These are phyloP conservation scores for Trapa bicornis DNA, from an alignment of 345 rosid species.

Conservation along the genomic window DNA sequence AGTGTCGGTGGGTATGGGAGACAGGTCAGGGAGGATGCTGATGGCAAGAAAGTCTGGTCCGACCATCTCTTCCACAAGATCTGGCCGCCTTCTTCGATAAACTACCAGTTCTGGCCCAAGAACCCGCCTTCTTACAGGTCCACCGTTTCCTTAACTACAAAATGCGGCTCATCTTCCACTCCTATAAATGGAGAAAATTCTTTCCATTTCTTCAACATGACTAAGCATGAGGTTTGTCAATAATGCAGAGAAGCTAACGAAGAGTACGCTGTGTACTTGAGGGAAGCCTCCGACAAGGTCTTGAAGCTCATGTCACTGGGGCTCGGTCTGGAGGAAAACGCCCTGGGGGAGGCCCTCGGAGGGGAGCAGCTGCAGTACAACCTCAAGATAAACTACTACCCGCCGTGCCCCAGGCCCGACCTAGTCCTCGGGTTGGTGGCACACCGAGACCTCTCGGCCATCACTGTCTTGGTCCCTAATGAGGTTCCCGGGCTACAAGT, in stretches of 20 bases:
- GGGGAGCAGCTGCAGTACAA: constrained; percentile 50
- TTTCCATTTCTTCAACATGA: no score
- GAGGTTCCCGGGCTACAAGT: constrained; percentile 86
- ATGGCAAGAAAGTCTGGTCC: constrained; percentile 61
- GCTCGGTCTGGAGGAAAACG: constrained; percentile 38
- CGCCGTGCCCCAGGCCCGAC: constrained; percentile 88
- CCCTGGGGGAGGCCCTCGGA: constrained; percentile 40
- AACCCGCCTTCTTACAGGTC: constrained; percentile 45
- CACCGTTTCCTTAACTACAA: no score
- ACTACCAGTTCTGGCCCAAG: constrained; percentile 63
- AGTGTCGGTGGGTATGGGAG: constrained; percentile 62
- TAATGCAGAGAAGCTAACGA: constrained; percentile 54
- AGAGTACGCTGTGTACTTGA: constrained; percentile 43
- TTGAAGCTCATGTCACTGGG: constrained; percentile 40
- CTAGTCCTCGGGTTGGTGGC: constrained; percentile 66
- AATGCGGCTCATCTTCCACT: no score
- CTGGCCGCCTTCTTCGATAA: constrained; percentile 57
- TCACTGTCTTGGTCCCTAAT: constrained; percentile 75
- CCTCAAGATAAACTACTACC: constrained; percentile 79
- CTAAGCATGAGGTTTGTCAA: no score
- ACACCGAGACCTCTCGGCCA: constrained; percentile 61
- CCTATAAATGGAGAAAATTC: no score
- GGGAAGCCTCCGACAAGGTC: constrained; percentile 41
- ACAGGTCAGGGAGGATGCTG: constrained; percentile 30
- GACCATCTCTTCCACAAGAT: constrained; percentile 75